These are phyloP conservation scores for Vanilla planifolia DNA, from an alignment of 106 monocot genomes.

Conservation along the genomic window DNA sequence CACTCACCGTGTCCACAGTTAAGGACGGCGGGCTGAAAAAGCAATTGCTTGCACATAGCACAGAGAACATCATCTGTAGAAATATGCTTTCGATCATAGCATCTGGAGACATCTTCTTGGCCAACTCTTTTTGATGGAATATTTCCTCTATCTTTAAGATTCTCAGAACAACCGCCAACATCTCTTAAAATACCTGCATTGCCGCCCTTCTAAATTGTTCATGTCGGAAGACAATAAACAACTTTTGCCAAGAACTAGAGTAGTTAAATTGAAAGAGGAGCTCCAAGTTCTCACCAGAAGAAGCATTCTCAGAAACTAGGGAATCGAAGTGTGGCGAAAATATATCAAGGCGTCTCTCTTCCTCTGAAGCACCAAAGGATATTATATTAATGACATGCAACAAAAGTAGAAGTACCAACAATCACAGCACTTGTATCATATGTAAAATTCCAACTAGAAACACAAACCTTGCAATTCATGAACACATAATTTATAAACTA, in stretches of 20 bases:
- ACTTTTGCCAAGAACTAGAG: not conserved
- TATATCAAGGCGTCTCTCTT: slow-evolving; percentile 30
- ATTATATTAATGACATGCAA: not conserved
- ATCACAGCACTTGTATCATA: not conserved
- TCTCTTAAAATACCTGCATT: not conserved
- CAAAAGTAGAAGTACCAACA: not conserved
- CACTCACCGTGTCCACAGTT: slow-evolving; percentile 21
- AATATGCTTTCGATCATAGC: not conserved
- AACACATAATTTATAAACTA: not conserved
- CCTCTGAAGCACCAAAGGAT: slow-evolving; percentile 29
- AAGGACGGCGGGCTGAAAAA: slow-evolving; percentile 14
- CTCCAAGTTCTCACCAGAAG: slow-evolving; percentile 25
- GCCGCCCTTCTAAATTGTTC: not conserved
- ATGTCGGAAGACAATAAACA: not conserved
- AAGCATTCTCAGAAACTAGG: not conserved
- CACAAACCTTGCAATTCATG: not conserved
- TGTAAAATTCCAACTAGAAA: not conserved
- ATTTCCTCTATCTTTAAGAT: slow-evolving; percentile 3
- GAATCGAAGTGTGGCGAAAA: slow-evolving; percentile 51
- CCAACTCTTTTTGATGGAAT: not conserved
- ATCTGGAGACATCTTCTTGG: slow-evolving; percentile 3
- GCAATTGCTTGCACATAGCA: slow-evolving; percentile 9
- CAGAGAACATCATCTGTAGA: slow-evolving; percentile 17
- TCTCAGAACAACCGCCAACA: slow-evolving; percentile 1
- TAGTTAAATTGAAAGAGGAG: not conserved